Conservation (phyloP, 768 basidiomycete species). For the Scleroderma citrinum region DNA sequence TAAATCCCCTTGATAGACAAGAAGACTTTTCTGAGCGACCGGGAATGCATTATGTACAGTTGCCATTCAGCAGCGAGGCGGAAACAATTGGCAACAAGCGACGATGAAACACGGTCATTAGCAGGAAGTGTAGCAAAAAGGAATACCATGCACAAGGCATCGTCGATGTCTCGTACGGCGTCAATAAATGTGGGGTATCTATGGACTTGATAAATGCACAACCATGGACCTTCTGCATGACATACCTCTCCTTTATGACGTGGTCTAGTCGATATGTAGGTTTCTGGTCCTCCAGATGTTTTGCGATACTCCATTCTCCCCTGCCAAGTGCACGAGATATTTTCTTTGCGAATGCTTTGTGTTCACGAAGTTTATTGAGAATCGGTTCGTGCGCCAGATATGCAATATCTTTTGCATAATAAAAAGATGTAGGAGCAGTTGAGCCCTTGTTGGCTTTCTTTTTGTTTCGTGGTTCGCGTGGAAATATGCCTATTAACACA, state of each 20-base stretch:
- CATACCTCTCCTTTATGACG: constrained; percentile 93
- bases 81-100: constrained; percentile 85
- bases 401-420: constrained; percentile 96
- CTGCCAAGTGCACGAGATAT: constrained; percentile 87
- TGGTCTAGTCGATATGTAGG: constrained; percentile 92
- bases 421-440: constrained; percentile 94
- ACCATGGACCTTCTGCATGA: neutral
- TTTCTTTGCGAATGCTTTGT: constrained; percentile 98
- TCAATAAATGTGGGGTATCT: constrained; percentile 98
- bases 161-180: constrained; percentile 93
- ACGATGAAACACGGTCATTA: constrained; percentile 71
- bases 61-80: constrained; percentile 95
- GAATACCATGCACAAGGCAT: constrained; percentile 92
- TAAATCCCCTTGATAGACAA: constrained; percentile 97
- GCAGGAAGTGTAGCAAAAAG: constrained; percentile 90
- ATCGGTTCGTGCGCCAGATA: constrained; percentile 97
- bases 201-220: constrained; percentile 8
- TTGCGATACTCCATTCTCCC: constrained; percentile 93
- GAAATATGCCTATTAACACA: constrained; percentile 75
- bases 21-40: constrained; percentile 83
- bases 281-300: constrained; percentile 88
- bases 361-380: constrained; percentile 87
- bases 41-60: constrained; percentile 86
- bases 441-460: constrained; percentile 98
- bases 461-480: constrained; percentile 86